These are phyloP conservation scores for Solanum sitiens DNA, from an alignment of 257 asterid genomes.

Conservation along the genomic window DNA sequence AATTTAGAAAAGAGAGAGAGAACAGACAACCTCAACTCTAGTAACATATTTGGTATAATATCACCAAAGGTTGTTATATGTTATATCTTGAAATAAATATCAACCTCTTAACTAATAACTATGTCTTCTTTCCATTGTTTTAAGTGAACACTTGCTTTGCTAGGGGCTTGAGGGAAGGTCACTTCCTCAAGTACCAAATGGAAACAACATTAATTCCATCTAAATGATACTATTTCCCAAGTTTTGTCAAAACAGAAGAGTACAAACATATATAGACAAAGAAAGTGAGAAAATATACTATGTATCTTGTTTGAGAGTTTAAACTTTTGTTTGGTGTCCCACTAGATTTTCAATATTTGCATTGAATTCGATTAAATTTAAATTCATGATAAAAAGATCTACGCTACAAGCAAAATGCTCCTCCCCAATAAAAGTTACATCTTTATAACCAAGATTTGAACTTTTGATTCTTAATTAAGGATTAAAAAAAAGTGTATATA, in stretches of 20 bases:
- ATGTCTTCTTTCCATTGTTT: not conserved
- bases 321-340: not conserved
- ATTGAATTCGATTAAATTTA: not conserved
- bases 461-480: no score
- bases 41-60: not conserved
- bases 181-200: not conserved
- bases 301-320: not conserved
- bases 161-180: not conserved
- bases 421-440: not conserved
- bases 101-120: not conserved
- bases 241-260: not conserved
- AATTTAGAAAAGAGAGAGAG: not conserved
- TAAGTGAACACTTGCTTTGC: not conserved
- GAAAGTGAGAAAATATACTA: not conserved
- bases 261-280: not conserved
- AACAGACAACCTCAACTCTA: not conserved
- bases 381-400: not conserved
- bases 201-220: not conserved
- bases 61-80: not conserved
- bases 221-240: not conserved
- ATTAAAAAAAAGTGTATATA: no score
- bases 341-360: not conserved
- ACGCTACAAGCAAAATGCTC: not conserved
- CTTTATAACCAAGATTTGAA: not conserved
- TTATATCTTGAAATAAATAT: not conserved